phyloP scores from a whole-genome alignment of 805 yeast genomes.

The Blastobotrys muscicola region DNA sequence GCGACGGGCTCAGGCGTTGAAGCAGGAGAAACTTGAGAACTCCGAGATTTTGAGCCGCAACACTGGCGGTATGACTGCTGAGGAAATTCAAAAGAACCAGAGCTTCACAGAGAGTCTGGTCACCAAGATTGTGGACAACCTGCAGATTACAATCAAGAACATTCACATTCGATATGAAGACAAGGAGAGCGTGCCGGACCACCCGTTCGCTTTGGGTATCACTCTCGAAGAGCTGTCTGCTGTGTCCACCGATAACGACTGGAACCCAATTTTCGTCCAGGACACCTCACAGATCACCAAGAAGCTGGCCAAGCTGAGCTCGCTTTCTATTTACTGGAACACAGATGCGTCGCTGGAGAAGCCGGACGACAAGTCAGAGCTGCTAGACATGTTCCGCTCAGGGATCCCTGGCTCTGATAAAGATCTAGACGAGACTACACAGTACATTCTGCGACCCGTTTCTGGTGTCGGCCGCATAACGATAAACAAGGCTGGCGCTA shows the following conservation, averaged over 20 bases:
- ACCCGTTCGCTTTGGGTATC: conserved; percentile 75
- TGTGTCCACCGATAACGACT: conserved; percentile 72
- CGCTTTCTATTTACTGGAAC: conserved; percentile 77
- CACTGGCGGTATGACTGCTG: conserved; percentile 21
- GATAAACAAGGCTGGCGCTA: conserved; percentile 60
- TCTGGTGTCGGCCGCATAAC: conserved; percentile 79
- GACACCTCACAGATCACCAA: conserved; percentile 57
- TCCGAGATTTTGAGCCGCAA: conserved; percentile 46
- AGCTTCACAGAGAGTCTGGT: conserved; percentile 78
- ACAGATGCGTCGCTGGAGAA: conserved; percentile 48
- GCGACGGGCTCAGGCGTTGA: conserved; percentile 54
- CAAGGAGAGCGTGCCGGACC: conserved; percentile 47
- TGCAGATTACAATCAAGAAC: conserved; percentile 83
- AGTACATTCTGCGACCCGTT: conserved; percentile 67
- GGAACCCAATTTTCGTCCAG: conserved; percentile 81
- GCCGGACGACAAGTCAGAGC: conserved; percentile 29
- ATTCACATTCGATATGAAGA: conserved; percentile 94
- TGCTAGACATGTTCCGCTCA: conserved; percentile 9
- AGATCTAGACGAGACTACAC: conserved; percentile 15
- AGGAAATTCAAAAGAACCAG: conserved; percentile 46
- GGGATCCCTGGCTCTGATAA: conserved; percentile 2
- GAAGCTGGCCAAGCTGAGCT: conserved; percentile 65
- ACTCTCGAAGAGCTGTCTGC: conserved; percentile 84
- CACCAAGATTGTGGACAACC: conserved; percentile 84
- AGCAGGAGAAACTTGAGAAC: conserved; percentile 57